Evolutionary conservation across 108 stramenopile genomes (phyloP).

Genomic region (Stephanodiscus triporus): DNA sequence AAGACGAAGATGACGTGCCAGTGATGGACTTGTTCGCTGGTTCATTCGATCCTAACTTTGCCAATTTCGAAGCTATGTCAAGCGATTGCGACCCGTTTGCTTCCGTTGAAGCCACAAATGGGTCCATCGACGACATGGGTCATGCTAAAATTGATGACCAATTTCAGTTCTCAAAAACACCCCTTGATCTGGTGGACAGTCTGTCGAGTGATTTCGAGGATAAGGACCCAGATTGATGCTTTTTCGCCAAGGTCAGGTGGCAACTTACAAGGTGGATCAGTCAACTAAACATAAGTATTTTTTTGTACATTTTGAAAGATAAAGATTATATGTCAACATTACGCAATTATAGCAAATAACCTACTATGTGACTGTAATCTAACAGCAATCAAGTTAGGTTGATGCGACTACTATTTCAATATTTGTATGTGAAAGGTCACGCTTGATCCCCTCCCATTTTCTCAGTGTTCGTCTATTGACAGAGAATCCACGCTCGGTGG

Average conservation of each 20-base stretch:
- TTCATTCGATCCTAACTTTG: conserved; percentile 32
- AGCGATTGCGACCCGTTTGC: conserved; percentile 1
- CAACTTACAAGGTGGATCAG: not conserved
- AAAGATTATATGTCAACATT: too few relatives aligned
- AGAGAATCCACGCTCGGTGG: too few relatives aligned
- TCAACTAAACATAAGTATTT: too few relatives aligned
- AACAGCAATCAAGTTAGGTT: too few relatives aligned
- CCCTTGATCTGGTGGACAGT: conserved; percentile 24
- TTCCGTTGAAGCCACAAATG: not conserved
- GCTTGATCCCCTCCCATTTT: too few relatives aligned
- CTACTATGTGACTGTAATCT: too few relatives aligned
- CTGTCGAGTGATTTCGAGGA: conserved; percentile 10
- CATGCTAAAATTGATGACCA: not conserved
- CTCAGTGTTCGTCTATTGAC: too few relatives aligned
- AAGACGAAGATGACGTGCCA: conserved; percentile 31
- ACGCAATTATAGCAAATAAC: too few relatives aligned
- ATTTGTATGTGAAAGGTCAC: too few relatives aligned
- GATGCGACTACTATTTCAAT: too few relatives aligned
- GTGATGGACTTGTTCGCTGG: conserved; percentile 54
- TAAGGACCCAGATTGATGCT: not conserved
- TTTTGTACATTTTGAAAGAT: not conserved
- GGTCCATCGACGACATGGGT: not conserved
- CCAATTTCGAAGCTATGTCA: conserved; percentile 19
- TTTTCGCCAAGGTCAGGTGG: not conserved
- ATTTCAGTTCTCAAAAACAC: conserved; percentile 17